Base-by-base conservation (phyloP, 2,329 filamentous ascomycete genomes). In the Fusarium graminum region DNA sequence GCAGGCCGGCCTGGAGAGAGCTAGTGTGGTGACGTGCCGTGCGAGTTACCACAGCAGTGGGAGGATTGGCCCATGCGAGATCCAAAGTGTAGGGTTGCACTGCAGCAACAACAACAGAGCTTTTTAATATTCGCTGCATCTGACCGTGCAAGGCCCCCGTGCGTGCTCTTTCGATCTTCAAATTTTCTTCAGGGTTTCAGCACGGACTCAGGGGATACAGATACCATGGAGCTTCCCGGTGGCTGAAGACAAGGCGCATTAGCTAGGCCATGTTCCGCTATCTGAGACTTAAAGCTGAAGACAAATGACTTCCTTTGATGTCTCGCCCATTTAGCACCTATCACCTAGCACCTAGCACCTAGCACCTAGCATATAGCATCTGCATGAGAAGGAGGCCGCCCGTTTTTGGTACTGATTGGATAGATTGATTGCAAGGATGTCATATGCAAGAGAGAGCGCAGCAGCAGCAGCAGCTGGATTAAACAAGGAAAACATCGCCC, bases 71-170 rank as follows among this genome's bases (percentile, higher is more conserved):
- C n/a, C 28, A 26, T 42, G 58, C 47, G 41, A 36, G 16, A 41
- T 34, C 19, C 39, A 19, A 45, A 29, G n/a, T 49, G 49, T 43
- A 61, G 54, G 59, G 64, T 67, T 67, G 19, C 64, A 68, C 51
- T 65, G 60, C 36, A 65, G 46, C 30, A 36, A 41, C 40, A 41
- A 30, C 45, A 45, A 17, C 14, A 16, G 13, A 51, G 38, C 32
- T 49, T 29, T 39, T 25, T 22, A 46, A 34, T 34, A 42, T 26
- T 29, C 36, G 39, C 34, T 32, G 51, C 52, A 59, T 47, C 47
- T 53, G 52, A 54, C 29, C 26, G 44, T 47, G 52, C 36, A 30
- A n/a, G 28, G 16, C 39, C 32, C 32, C 52, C 43, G 44, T 36
- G 34, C 50, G 44, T 36, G 39, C 57, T 36, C 47, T 28, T 26